Evolutionary conservation across 805 yeast species (phyloP).

Genomic region (Debaryomyces tyrocola): DNA sequence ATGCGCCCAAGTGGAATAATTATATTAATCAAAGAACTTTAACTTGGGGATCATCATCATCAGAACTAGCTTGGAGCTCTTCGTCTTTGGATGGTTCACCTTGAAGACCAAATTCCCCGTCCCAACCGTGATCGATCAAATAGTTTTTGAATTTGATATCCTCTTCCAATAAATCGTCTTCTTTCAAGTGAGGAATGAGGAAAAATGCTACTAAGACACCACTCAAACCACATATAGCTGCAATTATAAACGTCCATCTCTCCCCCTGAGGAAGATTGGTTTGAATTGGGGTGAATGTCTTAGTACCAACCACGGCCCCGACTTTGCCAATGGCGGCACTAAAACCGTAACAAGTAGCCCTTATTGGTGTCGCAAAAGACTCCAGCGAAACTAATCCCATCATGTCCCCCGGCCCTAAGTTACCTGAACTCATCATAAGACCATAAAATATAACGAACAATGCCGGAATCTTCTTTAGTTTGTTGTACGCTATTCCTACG

Average conservation of each 20-base stretch:
- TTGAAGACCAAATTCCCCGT: slow-evolving; percentile 42
- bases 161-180: slow-evolving; percentile 66
- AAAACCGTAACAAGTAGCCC: slow-evolving; percentile 75
- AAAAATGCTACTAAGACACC: slow-evolving; percentile 62
- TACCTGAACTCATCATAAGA: slow-evolving; percentile 66
- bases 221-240: slow-evolving; percentile 67
- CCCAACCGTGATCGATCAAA: slow-evolving; percentile 61
- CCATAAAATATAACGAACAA: slow-evolving; percentile 74
- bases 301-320: slow-evolving; percentile 83
- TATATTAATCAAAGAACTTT: too few relatives aligned
- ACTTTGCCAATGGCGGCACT: slow-evolving; percentile 81
- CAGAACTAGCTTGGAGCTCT: background rate
- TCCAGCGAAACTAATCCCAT: slow-evolving; percentile 68
- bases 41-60: too few relatives aligned
- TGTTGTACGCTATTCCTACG: slow-evolving; percentile 62
- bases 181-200: slow-evolving; percentile 67
- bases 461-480: slow-evolving; percentile 56
- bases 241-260: slow-evolving; percentile 76
- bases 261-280: slow-evolving; percentile 51
- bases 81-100: slow-evolving; percentile 16
- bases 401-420: slow-evolving; percentile 78
- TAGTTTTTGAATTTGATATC: slow-evolving; percentile 64
- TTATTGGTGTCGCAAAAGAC: slow-evolving; percentile 70
- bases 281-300: slow-evolving; percentile 69
- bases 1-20: too few relatives aligned